Evolutionary conservation across 306 rosid species (phyloP).

Genomic region (Begonia loranthoides): DNA sequence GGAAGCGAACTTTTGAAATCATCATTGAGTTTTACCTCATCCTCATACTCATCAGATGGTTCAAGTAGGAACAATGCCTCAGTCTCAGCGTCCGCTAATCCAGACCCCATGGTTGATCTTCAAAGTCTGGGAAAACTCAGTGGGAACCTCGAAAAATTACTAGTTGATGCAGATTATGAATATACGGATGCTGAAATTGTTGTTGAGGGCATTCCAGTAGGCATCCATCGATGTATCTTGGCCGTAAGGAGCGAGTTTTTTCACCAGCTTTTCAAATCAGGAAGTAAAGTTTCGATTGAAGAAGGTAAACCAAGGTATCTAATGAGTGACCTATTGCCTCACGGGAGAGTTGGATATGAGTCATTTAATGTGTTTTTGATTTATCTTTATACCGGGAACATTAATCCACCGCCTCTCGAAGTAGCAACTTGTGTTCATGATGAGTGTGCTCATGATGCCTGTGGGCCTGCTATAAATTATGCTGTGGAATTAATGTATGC

Average conservation of each 20-base stretch:
- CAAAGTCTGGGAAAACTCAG: conserved; percentile 66
- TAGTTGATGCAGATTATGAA: conserved; percentile 45
- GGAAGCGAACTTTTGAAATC: conserved; percentile 46
- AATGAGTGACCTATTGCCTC: conserved; percentile 55
- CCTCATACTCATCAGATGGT: conserved; percentile 65
- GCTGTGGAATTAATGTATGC: conserved; percentile 88
- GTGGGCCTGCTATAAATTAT: conserved; percentile 66
- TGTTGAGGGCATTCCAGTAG: conserved; percentile 47
- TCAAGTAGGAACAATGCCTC: conserved; percentile 31
- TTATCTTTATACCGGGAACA: conserved; percentile 78
- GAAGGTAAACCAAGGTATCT: conserved; percentile 58
- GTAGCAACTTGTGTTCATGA: conserved; percentile 77
- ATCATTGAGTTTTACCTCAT: conserved; percentile 62
- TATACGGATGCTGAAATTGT: conserved; percentile 67
- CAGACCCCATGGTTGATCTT: conserved; percentile 27
- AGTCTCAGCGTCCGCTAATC: conserved; percentile 23
- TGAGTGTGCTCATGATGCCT: conserved; percentile 59
- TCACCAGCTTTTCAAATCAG: conserved; percentile 61
- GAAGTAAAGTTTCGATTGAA: conserved; percentile 21
- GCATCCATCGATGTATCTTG: conserved; percentile 66
- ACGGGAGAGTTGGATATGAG: conserved; percentile 51
- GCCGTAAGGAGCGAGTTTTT: conserved; percentile 69
- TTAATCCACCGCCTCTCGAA: conserved; percentile 51
- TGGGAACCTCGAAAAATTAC: conserved; percentile 61
- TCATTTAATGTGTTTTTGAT: conserved; percentile 61